phyloP scores from a whole-genome alignment of 2,329 filamentous ascomycete genomes.

The Ceratocystis colombiana region DNA sequence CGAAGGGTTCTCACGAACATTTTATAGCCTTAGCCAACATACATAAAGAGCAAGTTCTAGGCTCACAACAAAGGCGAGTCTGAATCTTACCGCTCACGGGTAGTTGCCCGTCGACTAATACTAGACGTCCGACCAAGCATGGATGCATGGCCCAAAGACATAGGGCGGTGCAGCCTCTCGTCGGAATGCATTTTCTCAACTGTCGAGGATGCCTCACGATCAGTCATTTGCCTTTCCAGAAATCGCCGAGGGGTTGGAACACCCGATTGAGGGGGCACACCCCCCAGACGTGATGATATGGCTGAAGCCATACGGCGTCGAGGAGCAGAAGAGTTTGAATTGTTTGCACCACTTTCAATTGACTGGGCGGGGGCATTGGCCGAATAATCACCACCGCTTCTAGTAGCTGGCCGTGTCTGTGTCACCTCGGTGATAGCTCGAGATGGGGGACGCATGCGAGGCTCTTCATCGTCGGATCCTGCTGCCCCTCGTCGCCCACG shows the following conservation, averaged over 20 bases:
- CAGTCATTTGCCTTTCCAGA: conserved; percentile 24
- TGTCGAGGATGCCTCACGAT: conserved; percentile 25
- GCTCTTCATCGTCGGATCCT: conserved; percentile 38
- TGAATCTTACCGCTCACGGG: conserved; percentile 30
- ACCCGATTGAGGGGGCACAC: conserved; percentile 21
- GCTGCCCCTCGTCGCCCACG: conserved; percentile 40
- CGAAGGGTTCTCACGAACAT: background rate
- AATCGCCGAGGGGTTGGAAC: conserved; percentile 21
- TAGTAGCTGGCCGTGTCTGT: conserved; percentile 30
- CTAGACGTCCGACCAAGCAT: conserved; percentile 40
- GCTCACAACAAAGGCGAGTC: conserved; percentile 28
- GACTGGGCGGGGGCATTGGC: conserved; percentile 26
- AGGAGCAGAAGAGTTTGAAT: conserved; percentile 36
- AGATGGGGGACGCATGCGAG: conserved; percentile 47
- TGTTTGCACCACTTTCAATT: conserved; percentile 29
- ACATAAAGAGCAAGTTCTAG: background rate
- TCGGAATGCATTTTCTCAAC: conserved; percentile 35
- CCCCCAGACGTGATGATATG: conserved; percentile 39
- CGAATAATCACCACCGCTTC: conserved; percentile 34
- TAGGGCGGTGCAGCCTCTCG: conserved; percentile 38
- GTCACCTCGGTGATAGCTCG: conserved; percentile 49
- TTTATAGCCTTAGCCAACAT: no score
- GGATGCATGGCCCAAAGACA: conserved; percentile 37
- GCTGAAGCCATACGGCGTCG: conserved; percentile 45
- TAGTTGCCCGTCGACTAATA: conserved; percentile 35